Evolutionary conservation across 768 basidiomycete genomes (phyloP).

Genomic region (Leucogyrophana mollusca): DNA sequence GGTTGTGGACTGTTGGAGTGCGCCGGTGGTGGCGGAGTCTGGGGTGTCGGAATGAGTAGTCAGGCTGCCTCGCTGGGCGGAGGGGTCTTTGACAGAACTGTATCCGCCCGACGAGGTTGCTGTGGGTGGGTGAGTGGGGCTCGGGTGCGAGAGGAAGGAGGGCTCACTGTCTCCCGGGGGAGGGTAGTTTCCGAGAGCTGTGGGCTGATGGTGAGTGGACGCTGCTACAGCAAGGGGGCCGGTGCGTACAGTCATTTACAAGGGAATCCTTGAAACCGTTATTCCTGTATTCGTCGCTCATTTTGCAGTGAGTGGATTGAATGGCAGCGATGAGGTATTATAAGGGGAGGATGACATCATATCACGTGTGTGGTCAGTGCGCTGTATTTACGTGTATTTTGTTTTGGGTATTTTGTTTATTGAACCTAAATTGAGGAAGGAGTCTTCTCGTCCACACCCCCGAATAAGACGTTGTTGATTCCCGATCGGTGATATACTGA

Average conservation of each 20-base stretch:
- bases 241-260: background rate
- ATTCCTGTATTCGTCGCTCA: slow-evolving; percentile 5
- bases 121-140: background rate
- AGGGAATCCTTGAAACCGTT: background rate
- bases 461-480: too few relatives aligned
- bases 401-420: background rate
- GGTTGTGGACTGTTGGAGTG: background rate
- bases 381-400: background rate
- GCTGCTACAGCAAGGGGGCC: background rate
- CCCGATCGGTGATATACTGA: too few relatives aligned
- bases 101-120: slow-evolving; percentile 9
- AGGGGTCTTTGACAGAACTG: slow-evolving; percentile 1
- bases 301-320: background rate
- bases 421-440: too few relatives aligned
- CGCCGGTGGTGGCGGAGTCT: background rate
- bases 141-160: background rate
- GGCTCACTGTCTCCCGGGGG: slow-evolving; percentile 6
- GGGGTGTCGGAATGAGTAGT: background rate
- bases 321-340: background rate
- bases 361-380: slow-evolving; percentile 30
- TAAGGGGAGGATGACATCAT: background rate
- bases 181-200: slow-evolving; percentile 1
- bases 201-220: background rate
- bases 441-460: too few relatives aligned
- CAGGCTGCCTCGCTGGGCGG: slow-evolving; percentile 1